Conservation (phyloP, 257 asterid genomes). For the Solanum microdontum region DNA sequence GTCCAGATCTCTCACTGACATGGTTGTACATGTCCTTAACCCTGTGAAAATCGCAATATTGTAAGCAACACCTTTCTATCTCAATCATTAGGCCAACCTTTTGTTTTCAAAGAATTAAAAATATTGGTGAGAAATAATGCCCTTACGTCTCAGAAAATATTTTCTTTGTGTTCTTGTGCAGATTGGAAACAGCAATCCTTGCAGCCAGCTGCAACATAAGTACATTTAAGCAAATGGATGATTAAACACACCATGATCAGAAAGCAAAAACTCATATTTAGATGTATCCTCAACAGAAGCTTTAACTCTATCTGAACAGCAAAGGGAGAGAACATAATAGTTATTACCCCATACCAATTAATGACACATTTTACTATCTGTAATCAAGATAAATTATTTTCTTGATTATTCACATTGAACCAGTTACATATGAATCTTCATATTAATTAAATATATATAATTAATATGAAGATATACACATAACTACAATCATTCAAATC, state of each 20-base stretch:
- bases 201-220: constrained; percentile 71
- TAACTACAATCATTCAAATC: background rate
- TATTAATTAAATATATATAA: too few species aligned
- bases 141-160: constrained; percentile 94
- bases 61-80: background rate
- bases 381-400: too few species aligned
- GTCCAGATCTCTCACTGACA: constrained; percentile 76
- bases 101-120: background rate
- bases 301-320: background rate
- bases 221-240: background rate
- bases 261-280: background rate
- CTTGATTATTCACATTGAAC: background rate
- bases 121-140: background rate
- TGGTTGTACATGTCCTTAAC: constrained; percentile 83
- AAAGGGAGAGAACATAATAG: background rate
- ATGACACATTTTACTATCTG: background rate
- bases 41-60: constrained; percentile 25
- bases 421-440: background rate
- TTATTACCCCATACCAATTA: background rate
- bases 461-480: background rate
- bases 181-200: constrained; percentile 96
- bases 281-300: too few species aligned
- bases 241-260: background rate
- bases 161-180: constrained; percentile 92
- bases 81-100: background rate